phyloP scores from a whole-genome alignment of 371 early-diverging fungal species.

The Mucor saturninus region DNA sequence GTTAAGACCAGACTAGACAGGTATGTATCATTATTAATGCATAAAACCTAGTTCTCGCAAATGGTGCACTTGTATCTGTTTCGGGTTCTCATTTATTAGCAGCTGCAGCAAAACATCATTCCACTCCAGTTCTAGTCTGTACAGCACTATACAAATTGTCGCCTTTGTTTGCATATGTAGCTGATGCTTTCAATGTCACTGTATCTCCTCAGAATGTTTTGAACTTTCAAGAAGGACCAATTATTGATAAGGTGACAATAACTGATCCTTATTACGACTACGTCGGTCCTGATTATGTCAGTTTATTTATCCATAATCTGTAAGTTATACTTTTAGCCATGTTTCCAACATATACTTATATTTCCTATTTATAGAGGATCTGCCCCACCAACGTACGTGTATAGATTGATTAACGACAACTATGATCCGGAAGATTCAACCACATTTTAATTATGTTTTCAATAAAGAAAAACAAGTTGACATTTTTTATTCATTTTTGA shows the following conservation, averaged over 20 bases:
- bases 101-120: constrained; percentile 90
- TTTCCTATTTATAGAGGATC: constrained; percentile 35
- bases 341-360: background rate
- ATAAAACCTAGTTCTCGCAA: constrained; percentile 71
- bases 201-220: constrained; percentile 83
- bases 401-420: constrained; percentile 76
- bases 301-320: constrained; percentile 90
- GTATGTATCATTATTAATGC: background rate
- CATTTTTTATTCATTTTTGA: background rate
- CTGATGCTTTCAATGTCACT: constrained; percentile 79
- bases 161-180: constrained; percentile 87
- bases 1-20: no score
- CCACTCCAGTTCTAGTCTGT: constrained; percentile 87
- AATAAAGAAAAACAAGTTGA: background rate
- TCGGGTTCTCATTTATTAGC: constrained; percentile 86
- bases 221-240: constrained; percentile 76
- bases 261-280: constrained; percentile 90
- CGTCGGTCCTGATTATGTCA: constrained; percentile 87
- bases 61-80: constrained; percentile 89
- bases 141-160: constrained; percentile 87
- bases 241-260: constrained; percentile 81
- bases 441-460: background rate
- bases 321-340: constrained; percentile 42
- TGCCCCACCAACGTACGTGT: constrained; percentile 57
- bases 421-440: constrained; percentile 64